phyloP scores from a whole-genome alignment of 495 filamentous ascomycete genomes.

The Thermothielavioides terrestris region DNA sequence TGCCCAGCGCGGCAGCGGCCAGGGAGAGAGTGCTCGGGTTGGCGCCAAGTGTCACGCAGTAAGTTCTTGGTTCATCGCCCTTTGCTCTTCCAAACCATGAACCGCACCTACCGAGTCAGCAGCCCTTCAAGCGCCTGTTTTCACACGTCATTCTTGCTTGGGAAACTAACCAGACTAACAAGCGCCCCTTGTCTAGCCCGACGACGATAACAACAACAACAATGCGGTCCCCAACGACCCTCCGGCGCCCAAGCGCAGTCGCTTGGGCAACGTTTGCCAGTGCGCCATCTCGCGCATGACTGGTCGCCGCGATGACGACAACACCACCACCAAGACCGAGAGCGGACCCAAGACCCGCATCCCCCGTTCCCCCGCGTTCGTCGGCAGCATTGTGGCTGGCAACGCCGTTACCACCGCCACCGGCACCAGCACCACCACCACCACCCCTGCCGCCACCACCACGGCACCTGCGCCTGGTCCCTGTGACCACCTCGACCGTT shows the following conservation, averaged over 20 bases:
- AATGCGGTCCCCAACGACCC: not conserved
- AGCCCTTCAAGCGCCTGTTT: not conserved
- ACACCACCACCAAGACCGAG: not conserved
- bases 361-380: not conserved
- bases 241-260: conserved; percentile 11
- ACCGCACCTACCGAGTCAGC: not conserved
- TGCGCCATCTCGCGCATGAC: conserved; percentile 3
- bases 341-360: not conserved
- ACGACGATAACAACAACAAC: not conserved
- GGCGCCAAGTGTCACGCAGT: not conserved
- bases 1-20: not conserved
- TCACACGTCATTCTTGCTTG: no score
- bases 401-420: not conserved
- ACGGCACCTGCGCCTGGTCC: no score
- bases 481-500: not conserved
- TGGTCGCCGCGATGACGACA: not conserved
- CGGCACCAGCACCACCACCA: not conserved
- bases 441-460: no score
- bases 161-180: not conserved
- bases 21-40: not conserved
- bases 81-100: not conserved
- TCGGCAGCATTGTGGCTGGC: not conserved
- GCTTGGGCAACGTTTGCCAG: conserved; percentile 1
- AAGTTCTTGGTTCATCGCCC: not conserved
- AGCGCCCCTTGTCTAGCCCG: not conserved